Percentiles rank a stretch among this genome's conserved stretches.
phyloP scores from a whole-genome alignment of 1,139 yeast species.

The Blastobotrys arbuscula region DNA sequence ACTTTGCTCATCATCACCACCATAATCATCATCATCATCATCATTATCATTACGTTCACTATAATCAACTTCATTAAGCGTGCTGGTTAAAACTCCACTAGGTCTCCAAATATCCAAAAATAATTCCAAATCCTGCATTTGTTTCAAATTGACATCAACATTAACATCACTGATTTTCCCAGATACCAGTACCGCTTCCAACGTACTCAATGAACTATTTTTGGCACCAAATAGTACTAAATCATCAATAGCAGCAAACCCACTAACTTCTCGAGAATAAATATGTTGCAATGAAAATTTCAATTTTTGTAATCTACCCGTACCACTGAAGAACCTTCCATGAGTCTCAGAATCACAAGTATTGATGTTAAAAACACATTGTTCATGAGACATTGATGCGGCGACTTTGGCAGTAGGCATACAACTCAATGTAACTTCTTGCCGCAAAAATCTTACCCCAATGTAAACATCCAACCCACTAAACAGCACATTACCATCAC shows the following conservation, averaged over 20 bases:
- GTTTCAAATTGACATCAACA: constrained; percentile 70
- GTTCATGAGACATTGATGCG: constrained; percentile 70
- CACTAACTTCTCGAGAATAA: constrained; percentile 85
- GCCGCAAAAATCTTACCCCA: constrained; percentile 63
- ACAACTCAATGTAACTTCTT: constrained; percentile 73
- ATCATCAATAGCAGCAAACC: constrained; percentile 55
- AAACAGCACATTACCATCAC: constrained; percentile 13
- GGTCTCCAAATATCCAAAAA: constrained; percentile 86
- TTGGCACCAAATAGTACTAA: constrained; percentile 39
- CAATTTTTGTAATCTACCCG: constrained; percentile 47
- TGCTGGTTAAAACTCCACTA: constrained; percentile 13
- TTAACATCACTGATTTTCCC: constrained; percentile 52
- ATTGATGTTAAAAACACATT: constrained; percentile 53
- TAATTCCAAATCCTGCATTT: constrained; percentile 76
- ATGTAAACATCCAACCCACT: constrained; percentile 57
- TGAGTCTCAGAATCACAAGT: constrained; percentile 42
- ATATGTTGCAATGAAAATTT: constrained; percentile 79
- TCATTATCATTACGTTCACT: background rate
- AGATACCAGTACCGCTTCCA: constrained; percentile 36
- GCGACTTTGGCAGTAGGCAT: constrained; percentile 92
- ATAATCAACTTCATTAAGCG: background rate
- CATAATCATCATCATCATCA: background rate
- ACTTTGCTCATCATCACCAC: constrained; percentile 8
- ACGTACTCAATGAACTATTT: constrained; percentile 21
- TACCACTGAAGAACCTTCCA: constrained; percentile 40